Evolutionary conservation across 2,329 filamentous ascomycete species (phyloP).

Genomic region (Dactylellina leptospora): DNA sequence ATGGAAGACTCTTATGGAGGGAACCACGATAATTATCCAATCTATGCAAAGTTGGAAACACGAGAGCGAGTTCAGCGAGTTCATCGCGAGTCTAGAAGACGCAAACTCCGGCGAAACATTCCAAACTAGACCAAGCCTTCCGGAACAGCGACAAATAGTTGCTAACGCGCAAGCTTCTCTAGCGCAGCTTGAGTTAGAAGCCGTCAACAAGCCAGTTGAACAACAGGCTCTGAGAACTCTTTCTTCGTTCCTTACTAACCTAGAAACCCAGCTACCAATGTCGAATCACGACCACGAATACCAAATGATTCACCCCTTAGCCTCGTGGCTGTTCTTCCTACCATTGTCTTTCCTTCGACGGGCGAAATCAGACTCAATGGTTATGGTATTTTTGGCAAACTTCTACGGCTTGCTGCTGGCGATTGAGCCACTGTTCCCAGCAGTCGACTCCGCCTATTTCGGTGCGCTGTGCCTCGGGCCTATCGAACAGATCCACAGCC

Average conservation of each 20-base stretch:
- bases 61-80: constrained; percentile 83
- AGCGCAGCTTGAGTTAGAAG: constrained; percentile 72
- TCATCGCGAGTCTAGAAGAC: constrained; percentile 74
- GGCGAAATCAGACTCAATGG: constrained; percentile 76
- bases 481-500: constrained; percentile 79
- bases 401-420: constrained; percentile 89
- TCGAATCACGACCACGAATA: constrained; percentile 84
- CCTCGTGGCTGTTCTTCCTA: constrained; percentile 95
- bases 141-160: constrained; percentile 75
- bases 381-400: constrained; percentile 84
- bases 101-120: constrained; percentile 71
- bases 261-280: constrained; percentile 71
- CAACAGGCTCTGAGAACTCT: constrained; percentile 73
- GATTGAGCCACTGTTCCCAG: constrained; percentile 89
- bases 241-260: constrained; percentile 77
- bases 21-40: constrained; percentile 86
- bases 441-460: constrained; percentile 88
- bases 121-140: constrained; percentile 69
- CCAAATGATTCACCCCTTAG: constrained; percentile 83
- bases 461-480: constrained; percentile 80
- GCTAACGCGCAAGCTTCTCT: constrained; percentile 73
- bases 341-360: constrained; percentile 83
- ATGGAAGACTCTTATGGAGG: constrained; percentile 92
- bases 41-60: constrained; percentile 93
- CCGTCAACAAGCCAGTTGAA: constrained; percentile 76